Evolutionary conservation across 305 asterid genomes (phyloP).

Genomic region (Plantago coronopus): DNA sequence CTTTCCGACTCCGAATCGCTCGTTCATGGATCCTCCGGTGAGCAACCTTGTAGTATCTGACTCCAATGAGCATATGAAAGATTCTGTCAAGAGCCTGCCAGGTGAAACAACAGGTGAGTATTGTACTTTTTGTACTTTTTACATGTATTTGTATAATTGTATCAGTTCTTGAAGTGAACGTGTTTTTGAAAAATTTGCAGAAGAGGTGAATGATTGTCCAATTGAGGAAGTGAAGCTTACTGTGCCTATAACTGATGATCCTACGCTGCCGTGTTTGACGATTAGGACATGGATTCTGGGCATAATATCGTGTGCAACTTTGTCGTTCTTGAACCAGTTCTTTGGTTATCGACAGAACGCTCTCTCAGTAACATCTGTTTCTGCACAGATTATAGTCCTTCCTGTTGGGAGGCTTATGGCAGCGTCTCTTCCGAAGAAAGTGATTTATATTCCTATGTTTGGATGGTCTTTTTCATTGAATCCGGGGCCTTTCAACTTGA

Average conservation of each 20-base stretch:
- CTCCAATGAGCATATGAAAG: constrained; percentile 19
- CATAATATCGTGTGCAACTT: constrained; percentile 43
- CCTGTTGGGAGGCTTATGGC: constrained; percentile 68
- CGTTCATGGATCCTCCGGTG: constrained; percentile 28
- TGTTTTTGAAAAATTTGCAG: constrained; percentile 24
- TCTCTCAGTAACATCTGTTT: constrained; percentile 49
- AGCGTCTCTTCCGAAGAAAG: constrained; percentile 40
- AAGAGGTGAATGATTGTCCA: constrained; percentile 57
- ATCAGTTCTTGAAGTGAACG: not conserved
- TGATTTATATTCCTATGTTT: constrained; percentile 32
- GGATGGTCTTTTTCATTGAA: constrained; percentile 58
- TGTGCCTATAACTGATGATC: constrained; percentile 64
- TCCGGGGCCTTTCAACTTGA: constrained; percentile 70
- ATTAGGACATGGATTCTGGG: constrained; percentile 68
- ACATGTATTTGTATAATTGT: too few species aligned
- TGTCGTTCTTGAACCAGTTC: constrained; percentile 61
- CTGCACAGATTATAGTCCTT: constrained; percentile 61
- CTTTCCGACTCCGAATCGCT: not conserved
- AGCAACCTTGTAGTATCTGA: not conserved
- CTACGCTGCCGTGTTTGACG: constrained; percentile 56
- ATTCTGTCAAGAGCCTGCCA: constrained; percentile 9
- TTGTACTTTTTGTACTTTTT: too few species aligned
- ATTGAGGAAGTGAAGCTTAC: constrained; percentile 66
- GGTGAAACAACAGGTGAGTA: constrained; percentile 23
- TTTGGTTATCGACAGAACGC: constrained; percentile 56